Conservation (phyloP, 2,329 filamentous ascomycete species). For the Lasiodiplodia sp. region DNA sequence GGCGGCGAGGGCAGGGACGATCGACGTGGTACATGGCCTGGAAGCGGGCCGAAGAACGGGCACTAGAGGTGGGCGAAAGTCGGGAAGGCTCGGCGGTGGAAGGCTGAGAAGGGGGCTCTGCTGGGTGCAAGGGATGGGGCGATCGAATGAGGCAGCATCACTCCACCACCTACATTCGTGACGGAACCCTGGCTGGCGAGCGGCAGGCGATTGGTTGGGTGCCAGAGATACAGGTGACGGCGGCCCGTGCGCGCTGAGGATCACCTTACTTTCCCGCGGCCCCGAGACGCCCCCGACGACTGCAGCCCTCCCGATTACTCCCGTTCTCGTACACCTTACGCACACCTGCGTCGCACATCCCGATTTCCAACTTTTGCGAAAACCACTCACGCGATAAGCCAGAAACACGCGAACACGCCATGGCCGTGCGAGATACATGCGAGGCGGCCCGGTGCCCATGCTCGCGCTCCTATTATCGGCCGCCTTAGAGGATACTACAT, state of each 20-base stretch:
- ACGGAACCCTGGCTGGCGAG: background rate
- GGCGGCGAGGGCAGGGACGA: background rate
- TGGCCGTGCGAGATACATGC: conserved; percentile 14
- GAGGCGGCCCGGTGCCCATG: conserved; percentile 7
- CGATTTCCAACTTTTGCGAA: conserved; percentile 5
- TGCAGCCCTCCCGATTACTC: conserved; percentile 10
- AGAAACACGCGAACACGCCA: conserved; percentile 3
- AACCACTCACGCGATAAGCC: conserved; percentile 24
- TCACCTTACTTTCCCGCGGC: conserved; percentile 14
- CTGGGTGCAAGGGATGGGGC: background rate
- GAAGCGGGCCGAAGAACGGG: conserved; percentile 12
- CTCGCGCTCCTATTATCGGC: conserved; percentile 5
- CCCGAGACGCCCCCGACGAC: conserved; percentile 6
- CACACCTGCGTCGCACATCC: conserved; percentile 15
- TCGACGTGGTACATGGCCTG: conserved; percentile 1
- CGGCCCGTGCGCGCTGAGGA: conserved; percentile 6
- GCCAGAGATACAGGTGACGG: background rate
- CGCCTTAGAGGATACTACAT: background rate
- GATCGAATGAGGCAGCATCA: conserved; percentile 7
- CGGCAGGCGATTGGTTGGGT: background rate
- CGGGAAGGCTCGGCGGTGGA: conserved; percentile 2
- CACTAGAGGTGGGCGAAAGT: conserved; percentile 3
- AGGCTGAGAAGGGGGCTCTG: background rate
- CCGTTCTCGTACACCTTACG: conserved; percentile 4
- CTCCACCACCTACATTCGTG: background rate